Evolutionary conservation across 1,284 basidiomycete species (phyloP).

Genomic region (Tilletia walkeri): DNA sequence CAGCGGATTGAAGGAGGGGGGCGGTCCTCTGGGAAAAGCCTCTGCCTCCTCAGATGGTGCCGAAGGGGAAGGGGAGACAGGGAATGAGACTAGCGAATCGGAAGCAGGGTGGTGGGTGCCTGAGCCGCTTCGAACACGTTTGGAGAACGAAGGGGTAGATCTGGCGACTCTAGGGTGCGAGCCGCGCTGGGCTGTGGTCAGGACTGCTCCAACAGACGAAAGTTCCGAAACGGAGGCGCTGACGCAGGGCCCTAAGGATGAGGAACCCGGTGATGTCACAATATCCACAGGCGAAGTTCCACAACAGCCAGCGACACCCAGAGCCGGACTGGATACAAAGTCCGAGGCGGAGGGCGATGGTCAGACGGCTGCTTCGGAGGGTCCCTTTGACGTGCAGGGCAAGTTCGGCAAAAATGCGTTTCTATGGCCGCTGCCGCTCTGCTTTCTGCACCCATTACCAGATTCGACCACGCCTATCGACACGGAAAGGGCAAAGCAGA

Average conservation of each 20-base stretch:
- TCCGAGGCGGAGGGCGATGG: background rate
- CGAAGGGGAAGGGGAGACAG: too few relatives aligned
- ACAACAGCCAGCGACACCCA: too few relatives aligned
- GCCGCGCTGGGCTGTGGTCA: constrained; percentile 2
- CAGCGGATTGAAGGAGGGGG: too few relatives aligned
- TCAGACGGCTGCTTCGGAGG: background rate
- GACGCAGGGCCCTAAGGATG: too few relatives aligned
- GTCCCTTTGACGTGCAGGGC: background rate
- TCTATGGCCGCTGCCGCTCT: constrained; percentile 10
- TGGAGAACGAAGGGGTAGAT: background rate
- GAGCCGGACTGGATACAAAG: background rate
- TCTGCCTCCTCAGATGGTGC: too few relatives aligned
- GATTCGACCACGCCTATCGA: too few relatives aligned
- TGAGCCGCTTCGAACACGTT: background rate
- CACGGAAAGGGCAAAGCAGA: background rate
- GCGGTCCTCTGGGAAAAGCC: too few relatives aligned
- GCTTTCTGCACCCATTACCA: constrained; percentile 1
- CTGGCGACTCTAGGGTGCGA: background rate
- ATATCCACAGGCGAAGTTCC: too few relatives aligned
- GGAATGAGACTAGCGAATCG: too few relatives aligned
- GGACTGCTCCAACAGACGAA: too few relatives aligned
- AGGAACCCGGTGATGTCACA: too few relatives aligned
- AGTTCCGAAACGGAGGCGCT: too few relatives aligned
- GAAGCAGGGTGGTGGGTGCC: constrained; percentile 3
- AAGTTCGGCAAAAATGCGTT: background rate